Evolutionary conservation across 2,329 filamentous ascomycete genomes (phyloP), one percentile per base, ranked within the genome.

Genomic region (Calonectria hongkongensis): DNA sequence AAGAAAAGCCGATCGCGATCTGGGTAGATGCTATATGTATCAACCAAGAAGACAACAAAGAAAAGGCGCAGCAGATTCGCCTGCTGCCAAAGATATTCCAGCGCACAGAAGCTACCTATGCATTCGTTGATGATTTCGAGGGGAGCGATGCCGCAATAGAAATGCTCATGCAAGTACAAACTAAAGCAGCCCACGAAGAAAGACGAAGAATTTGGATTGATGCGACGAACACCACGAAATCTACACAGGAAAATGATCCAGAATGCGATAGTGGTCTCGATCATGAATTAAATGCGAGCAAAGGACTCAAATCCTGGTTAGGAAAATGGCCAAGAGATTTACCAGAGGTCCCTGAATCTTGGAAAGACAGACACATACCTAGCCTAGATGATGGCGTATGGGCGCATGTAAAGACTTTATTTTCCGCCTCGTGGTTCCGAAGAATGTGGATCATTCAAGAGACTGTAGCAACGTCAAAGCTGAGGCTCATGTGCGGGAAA

Each of bases 371-470:
- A 27, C 3, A 9, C 21, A 50, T 50, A 3, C 47, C 47, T 27
- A 2, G 3, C 1, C 21, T 27, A 28, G 9, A 50, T 50, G 47
- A 50, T 50, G 47, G 9, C 6, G 15, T 50, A 13, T 50, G 47
- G 47, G 21, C 47, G 12, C 21, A 50, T 50, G 47, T 50, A 0
- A 50, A 50, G 13, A 27, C 47, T 6, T 15, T 50, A 13, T 50
- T 50, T 50, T 50, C 47, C 3, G 21, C 4, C 3, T 15, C 21
- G 21, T 50, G 47, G 47, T 50, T 50, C 25, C 47, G 47, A 50
- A 12, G 47, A 27, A 50, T 50, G 47, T 50, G 47, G 47, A 50
- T 50, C 47, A 50, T 50, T 6, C 47, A 50, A 27, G 47, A 50
- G 13, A 50, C 47, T 15, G 47, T 50, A 21, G 47, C 47, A 15